These are phyloP conservation scores for Diversispora epigaea DNA, from an alignment of 192 early-diverging fungal species.

Conservation along the genomic window DNA sequence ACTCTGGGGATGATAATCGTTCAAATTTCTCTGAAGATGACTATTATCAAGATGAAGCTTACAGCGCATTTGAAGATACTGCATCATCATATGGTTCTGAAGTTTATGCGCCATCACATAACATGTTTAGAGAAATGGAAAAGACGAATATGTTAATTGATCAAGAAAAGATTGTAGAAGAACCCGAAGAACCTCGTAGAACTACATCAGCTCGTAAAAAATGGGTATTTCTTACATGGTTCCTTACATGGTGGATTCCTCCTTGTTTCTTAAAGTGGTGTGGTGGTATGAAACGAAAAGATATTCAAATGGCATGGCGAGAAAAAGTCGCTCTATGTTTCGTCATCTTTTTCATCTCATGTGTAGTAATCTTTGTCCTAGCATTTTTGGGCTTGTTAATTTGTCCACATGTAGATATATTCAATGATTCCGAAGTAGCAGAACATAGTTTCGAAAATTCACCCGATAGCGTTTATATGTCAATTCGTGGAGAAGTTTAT, in stretches of 20 bases:
- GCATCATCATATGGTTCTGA: slow-evolving; percentile 47
- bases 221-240: slow-evolving; percentile 85
- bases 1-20: slow-evolving; percentile 54
- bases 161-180: slow-evolving; percentile 47
- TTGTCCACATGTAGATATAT: slow-evolving; percentile 76
- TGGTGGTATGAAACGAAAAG: slow-evolving; percentile 76
- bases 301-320: slow-evolving; percentile 92
- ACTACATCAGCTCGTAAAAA: slow-evolving; percentile 60
- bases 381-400: slow-evolving; percentile 71
- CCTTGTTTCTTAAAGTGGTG: slow-evolving; percentile 60
- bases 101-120: slow-evolving; percentile 40
- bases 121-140: slow-evolving; percentile 48
- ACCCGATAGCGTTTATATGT: slow-evolving; percentile 57
- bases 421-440: slow-evolving; percentile 62
- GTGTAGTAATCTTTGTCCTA: slow-evolving; percentile 82
- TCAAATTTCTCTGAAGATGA: slow-evolving; percentile 66
- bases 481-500: slow-evolving; percentile 84
- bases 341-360: slow-evolving; percentile 78
- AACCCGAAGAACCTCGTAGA: slow-evolving; percentile 53
- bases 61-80: slow-evolving; percentile 33
- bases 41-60: slow-evolving; percentile 49
- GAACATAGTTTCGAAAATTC: slow-evolving; percentile 33
- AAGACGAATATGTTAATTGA: slow-evolving; percentile 50
- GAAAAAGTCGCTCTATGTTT: slow-evolving; percentile 93
- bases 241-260: slow-evolving; percentile 85